Evolutionary conservation across 2,329 filamentous ascomycete genomes (phyloP).

Genomic region (Karstenula rhodostoma): DNA sequence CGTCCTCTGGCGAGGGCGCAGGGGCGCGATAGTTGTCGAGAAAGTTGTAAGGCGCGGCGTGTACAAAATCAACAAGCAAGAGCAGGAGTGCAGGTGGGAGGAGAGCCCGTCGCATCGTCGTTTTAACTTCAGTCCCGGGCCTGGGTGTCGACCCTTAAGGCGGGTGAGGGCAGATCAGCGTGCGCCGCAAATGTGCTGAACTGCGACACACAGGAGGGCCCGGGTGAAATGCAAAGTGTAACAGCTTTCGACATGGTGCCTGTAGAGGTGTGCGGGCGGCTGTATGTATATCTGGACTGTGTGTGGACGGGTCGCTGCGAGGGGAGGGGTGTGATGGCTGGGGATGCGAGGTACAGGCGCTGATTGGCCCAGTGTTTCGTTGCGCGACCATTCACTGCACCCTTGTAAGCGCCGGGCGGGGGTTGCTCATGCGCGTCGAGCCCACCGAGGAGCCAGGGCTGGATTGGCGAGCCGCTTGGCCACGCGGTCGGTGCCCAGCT

Average conservation of each 20-base stretch:
- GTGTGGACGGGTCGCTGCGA: slow-evolving; percentile 7
- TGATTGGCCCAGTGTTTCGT: slow-evolving; percentile 44
- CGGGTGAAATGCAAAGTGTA: slow-evolving; percentile 35
- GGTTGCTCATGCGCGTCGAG: slow-evolving; percentile 22
- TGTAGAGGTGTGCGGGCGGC: slow-evolving; percentile 26
- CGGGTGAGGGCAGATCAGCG: slow-evolving; percentile 26
- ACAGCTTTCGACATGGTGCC: slow-evolving; percentile 33
- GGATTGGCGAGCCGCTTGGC: slow-evolving; percentile 6
- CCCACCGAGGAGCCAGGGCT: slow-evolving; percentile 10
- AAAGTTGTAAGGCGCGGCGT: slow-evolving; percentile 23
- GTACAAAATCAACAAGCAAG: slow-evolving; percentile 10
- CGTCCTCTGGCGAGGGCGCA: slow-evolving; percentile 39
- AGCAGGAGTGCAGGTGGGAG: slow-evolving; percentile 15
- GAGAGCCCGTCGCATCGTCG: slow-evolving; percentile 12
- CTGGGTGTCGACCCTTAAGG: slow-evolving; percentile 14
- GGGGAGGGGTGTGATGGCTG: slow-evolving; percentile 34
- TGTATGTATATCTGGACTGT: slow-evolving; percentile 32
- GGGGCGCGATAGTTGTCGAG: slow-evolving; percentile 19
- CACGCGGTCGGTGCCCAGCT: slow-evolving; percentile 10
- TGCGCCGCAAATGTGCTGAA: slow-evolving; percentile 20
- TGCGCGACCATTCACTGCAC: slow-evolving; percentile 41
- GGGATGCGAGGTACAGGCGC: slow-evolving; percentile 18
- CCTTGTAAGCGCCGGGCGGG: slow-evolving; percentile 46
- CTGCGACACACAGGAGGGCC: slow-evolving; percentile 38
- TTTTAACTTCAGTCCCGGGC: slow-evolving; percentile 8